Evolutionary conservation across 257 asterid genomes (phyloP).

Genomic region (Handroanthus guayacan): DNA sequence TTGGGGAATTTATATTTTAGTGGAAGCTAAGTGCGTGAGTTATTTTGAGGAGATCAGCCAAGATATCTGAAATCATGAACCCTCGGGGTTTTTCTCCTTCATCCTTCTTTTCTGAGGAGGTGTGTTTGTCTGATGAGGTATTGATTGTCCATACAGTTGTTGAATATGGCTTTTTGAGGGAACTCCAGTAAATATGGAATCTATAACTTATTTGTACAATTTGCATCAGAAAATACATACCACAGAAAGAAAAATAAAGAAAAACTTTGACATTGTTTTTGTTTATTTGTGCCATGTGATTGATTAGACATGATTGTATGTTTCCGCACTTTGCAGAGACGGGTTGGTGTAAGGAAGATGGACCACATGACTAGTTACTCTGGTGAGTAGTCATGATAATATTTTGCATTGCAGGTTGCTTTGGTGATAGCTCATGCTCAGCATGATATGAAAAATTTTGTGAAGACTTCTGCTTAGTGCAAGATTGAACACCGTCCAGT

Average conservation of each 20-base stretch:
- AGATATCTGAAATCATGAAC: constrained; percentile 65
- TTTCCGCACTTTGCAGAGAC: constrained; percentile 65
- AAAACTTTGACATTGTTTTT: constrained; percentile 12
- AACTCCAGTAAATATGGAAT: constrained; percentile 11
- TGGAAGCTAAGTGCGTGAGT: constrained; percentile 42
- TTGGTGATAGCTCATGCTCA: not conserved
- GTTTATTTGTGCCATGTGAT: constrained; percentile 33
- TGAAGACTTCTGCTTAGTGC: constrained; percentile 12
- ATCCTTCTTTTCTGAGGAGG: constrained; percentile 76
- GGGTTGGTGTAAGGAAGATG: constrained; percentile 68
- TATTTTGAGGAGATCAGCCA: constrained; percentile 42
- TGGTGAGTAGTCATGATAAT: constrained; percentile 63
- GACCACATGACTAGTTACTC: constrained; percentile 58
- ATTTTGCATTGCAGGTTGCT: constrained; percentile 25
- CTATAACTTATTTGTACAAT: not conserved
- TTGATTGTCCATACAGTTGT: constrained; percentile 16
- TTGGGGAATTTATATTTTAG: constrained; percentile 40
- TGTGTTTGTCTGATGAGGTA: constrained; percentile 72
- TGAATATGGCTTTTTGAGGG: not conserved
- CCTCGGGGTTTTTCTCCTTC: constrained; percentile 71
- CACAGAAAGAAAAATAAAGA: not conserved
- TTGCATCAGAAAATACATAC: not conserved
- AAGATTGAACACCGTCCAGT: not conserved
- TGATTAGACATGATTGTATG: constrained; percentile 33
- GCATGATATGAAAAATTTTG: not conserved